Base-by-base conservation (phyloP, 2,329 filamentous ascomycete genomes). In the Microascus cirrosus region DNA sequence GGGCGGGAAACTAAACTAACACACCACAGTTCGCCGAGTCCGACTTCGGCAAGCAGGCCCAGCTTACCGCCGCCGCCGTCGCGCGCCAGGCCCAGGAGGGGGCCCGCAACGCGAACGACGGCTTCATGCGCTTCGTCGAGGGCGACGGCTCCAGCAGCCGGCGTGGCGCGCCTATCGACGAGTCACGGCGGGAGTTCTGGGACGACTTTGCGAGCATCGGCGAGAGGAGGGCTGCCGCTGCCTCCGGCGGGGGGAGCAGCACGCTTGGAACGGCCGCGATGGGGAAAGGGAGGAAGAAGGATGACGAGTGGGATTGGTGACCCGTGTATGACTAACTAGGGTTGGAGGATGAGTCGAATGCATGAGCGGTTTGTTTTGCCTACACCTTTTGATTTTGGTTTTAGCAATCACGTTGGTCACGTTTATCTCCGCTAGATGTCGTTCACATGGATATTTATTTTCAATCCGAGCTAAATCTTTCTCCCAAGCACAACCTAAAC, bases 51-150 rank as follows among this genome's bases (percentile, higher is more conserved):
- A 83, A 82, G 54, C 82, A 86, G 67, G 84, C 83, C 7, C 79
- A 81, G 62, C 67, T 77, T 15, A 81, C 82, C 4, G 83, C 83
- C 3, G 83, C 79, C 69, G 89, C 82, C 74, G 84, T 80, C 70
- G 90, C 78, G 61, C 74, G 83, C 76, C 71, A 82, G 71, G 77
- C 87, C 66, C 76, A 84, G 82, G 67, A 83, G 75, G 86, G 88
- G 15, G 86, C 88, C 32, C 85, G 84, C 66, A 85, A 78, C 57
- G 90, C 92, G 0, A 86, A 90, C 58, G 88, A 94, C 8, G 82
- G 85, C 48, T 87, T 97, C 74, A 90, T 80, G 68, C 84, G 86
- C 56, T 96, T 97, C 66, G 91, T 97, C 56, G 94, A 97, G 68
- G 90, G 88, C 2, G n/a, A 32, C 20, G 15, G 18, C 53, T 18